Base-by-base conservation (phyloP, 2,329 filamentous ascomycete genomes). In the Cadophora luteo-olivacea region DNA sequence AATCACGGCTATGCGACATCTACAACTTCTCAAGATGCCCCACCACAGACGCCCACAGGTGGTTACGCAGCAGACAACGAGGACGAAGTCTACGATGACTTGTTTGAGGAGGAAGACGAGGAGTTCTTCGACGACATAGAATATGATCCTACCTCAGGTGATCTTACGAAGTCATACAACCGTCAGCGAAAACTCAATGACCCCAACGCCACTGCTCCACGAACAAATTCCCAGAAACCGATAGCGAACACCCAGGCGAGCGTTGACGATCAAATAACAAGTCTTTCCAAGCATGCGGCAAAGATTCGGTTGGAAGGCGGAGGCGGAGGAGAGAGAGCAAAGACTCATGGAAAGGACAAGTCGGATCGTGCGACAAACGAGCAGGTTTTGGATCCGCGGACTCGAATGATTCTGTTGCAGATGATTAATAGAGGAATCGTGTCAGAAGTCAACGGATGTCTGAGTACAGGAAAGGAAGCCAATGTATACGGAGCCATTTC, bases 381-480 rank as follows among this genome's bases (percentile, higher is more conserved):
- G 79, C 93, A 97, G 80, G 96, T 99, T 61, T 84, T 99, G 70
- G 96, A 99, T 81, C 93, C 94, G 71, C 87, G 94, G 65, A 99
- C 96, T 16, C 91, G 94, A 73, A 97, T 97, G 93, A 94, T 99
- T 70, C 84, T 99, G 65, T 85, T 97, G 72, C 93, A 97, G 82
- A 93, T 99, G 87, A 95, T 98, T 83, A 97, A 98, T 80, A 89
- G 93, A 41, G 91, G 93, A 69, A 85, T 95, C 71, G 90, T 99
- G 61, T 92, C 91, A 67, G 94, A 97, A 80, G 91, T 99, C 63
- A 94, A 99, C 79, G 96, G 97, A 58, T 96, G 96, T 78, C 87
- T 99, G 74, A 97, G 93, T 70, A 99, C 96, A 0, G 96, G 96
- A 66, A 99, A 99, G 80, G 96, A 99, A 81, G 96, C 96, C 69